Conservation (phyloP, 164 flowering plant genomes). For the Sextonia rubra region DNA sequence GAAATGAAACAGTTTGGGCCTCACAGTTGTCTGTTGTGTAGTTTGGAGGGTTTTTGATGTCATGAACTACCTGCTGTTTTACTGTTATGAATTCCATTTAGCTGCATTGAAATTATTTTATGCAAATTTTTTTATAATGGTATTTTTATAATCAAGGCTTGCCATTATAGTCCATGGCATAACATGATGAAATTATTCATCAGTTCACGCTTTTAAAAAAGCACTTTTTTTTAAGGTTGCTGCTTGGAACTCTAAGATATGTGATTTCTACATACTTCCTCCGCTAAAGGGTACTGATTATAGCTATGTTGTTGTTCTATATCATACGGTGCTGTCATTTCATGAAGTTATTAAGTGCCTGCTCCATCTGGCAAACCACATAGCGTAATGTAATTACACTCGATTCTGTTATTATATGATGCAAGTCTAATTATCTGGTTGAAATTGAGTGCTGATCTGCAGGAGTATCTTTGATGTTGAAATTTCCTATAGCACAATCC, state of each 20-base stretch:
- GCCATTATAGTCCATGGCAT: neutral
- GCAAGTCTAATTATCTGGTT: no score
- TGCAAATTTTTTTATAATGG: neutral
- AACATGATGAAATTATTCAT: neutral
- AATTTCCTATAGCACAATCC: no score
- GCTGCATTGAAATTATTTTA: neutral
- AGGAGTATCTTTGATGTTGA: no score
- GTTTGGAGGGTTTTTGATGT: neutral
- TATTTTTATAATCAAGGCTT: neutral
- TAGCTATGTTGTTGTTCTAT: conserved; percentile 13
- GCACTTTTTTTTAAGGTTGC: conserved; percentile 20
- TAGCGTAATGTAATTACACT: no score
- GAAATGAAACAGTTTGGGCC: neutral
- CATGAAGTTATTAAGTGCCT: neutral
- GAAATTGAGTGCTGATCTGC: no score
- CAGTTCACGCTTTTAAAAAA: conserved; percentile 1
- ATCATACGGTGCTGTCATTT: neutral
- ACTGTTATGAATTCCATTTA: neutral
- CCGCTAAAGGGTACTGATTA: conserved; percentile 11
- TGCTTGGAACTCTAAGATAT: conserved; percentile 7
- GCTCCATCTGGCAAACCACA: conserved; percentile 3
- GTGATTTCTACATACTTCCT: conserved; percentile 23
- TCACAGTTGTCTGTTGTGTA: neutral
- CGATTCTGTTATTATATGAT: no score
- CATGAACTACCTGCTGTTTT: neutral